These are phyloP conservation scores for Apiotrichum brassicae DNA, from an alignment of 1,284 basidiomycete species.

Conservation along the genomic window DNA sequence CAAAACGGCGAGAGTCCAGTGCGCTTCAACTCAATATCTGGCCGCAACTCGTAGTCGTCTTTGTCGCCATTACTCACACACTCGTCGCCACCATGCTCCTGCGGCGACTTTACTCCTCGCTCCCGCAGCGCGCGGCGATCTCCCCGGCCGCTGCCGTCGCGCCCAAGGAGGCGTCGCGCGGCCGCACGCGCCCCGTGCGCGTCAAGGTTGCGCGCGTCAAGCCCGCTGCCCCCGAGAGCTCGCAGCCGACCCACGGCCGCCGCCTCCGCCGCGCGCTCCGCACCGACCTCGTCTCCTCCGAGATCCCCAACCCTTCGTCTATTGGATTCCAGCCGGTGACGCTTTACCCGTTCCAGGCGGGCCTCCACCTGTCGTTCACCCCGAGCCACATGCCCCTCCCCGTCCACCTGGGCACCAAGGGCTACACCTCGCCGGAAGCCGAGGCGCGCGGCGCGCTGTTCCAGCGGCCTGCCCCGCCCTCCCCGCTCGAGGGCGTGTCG, in stretches of 20 bases:
- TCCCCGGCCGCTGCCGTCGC: neutral
- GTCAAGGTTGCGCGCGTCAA: conserved; percentile 4
- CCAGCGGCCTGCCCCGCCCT: conserved; percentile 7
- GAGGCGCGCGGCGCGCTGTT: conserved; percentile 2
- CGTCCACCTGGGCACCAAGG: conserved; percentile 24
- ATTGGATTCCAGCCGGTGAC: conserved; percentile 8
- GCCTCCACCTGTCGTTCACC: conserved; percentile 30
- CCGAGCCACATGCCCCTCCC: conserved; percentile 33
- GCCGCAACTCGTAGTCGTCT: neutral
- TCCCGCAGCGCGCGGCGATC: conserved; percentile 8
- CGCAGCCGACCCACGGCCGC: conserved; percentile 12
- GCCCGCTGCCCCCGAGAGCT: neutral
- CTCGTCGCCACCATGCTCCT: conserved; percentile 23
- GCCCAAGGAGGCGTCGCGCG: conserved; percentile 12
- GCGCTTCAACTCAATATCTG: no score
- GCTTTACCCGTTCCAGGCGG: conserved; percentile 17
- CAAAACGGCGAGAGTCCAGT: neutral
- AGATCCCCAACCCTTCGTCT: conserved; percentile 3
- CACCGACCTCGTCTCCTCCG: conserved; percentile 9
- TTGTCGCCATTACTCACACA: conserved; percentile 4
- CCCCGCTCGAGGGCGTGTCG: conserved; percentile 4
- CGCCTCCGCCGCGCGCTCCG: conserved; percentile 13
- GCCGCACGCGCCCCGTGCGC: conserved; percentile 16
- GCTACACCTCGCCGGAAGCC: conserved; percentile 2
- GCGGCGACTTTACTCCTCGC: conserved; percentile 33